These are phyloP conservation scores for Phaeolepiota aurea DNA, from an alignment of 768 basidiomycete genomes.

Conservation along the genomic window DNA sequence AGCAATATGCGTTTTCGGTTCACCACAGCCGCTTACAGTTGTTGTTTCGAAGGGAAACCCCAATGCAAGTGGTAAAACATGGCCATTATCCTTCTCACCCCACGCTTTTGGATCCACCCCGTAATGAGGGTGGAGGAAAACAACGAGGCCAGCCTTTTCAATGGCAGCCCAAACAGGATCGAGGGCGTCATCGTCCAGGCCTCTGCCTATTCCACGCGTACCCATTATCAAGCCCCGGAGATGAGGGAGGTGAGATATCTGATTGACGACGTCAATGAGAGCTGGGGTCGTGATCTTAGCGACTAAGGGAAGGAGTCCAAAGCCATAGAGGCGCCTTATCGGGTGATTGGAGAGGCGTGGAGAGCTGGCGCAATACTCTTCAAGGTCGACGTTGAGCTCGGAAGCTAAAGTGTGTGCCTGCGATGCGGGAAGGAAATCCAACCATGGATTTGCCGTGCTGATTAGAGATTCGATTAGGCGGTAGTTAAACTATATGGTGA, in stretches of 20 bases:
- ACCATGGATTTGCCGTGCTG: constrained; percentile 87
- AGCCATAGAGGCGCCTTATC: constrained; percentile 69
- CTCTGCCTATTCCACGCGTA: constrained; percentile 67
- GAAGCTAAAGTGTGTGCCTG: constrained; percentile 59
- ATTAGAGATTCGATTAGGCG: neutral
- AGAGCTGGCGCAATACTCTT: constrained; percentile 67
- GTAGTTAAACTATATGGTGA: neutral
- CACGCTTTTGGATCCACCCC: constrained; percentile 69
- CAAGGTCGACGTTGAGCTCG: constrained; percentile 72
- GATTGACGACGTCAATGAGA: constrained; percentile 56
- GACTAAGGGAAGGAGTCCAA: constrained; percentile 80
- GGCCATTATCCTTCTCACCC: constrained; percentile 75
- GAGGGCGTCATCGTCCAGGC: constrained; percentile 71
- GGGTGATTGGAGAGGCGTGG: constrained; percentile 29
- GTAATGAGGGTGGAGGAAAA: constrained; percentile 86
- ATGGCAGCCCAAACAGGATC: constrained; percentile 82
- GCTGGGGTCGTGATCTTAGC: constrained; percentile 46
- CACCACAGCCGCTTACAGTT: constrained; percentile 39
- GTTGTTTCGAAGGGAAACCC: constrained; percentile 93
- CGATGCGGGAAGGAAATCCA: constrained; percentile 71
- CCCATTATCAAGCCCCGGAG: constrained; percentile 77
- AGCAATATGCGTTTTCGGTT: no score
- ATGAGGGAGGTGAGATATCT: constrained; percentile 58
- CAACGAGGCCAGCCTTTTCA: constrained; percentile 57
- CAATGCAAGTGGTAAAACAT: constrained; percentile 78